Base-by-base conservation (phyloP, 2,329 filamentous ascomycete genomes). In the Podosphaera leucotricha region DNA sequence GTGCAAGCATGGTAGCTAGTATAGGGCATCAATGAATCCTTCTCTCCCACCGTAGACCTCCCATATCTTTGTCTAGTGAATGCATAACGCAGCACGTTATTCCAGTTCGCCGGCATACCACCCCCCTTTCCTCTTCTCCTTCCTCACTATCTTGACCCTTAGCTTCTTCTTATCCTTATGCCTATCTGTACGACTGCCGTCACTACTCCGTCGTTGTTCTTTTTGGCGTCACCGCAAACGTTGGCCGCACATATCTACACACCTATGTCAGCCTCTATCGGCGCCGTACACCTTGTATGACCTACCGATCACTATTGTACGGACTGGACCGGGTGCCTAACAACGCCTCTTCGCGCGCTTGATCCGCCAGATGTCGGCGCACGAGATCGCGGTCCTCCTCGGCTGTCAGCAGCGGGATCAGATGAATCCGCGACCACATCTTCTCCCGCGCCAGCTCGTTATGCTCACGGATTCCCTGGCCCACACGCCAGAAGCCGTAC, bases 301-400 rank as follows among this genome's bases (percentile, higher is more conserved):
- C 80, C 52, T 67, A 94, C 83, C 83, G 71, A 59, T 93, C 85
- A 53, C 72, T 77, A 66, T 95, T 73, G 67, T 94, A 98, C 42
- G 92, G 71, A 66, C 79, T 82, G 44, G 72, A 75, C 62, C 87
- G 80, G 51, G 77, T 76, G 46, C 90, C 90, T 54, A 95, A 59
- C 52, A 98, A 66, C 64, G 85, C 79, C 72, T 86, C 84, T 72
- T 95, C 90, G 52, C 90, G 73, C 52, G 76, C 77, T 71, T 84
- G 76, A 62, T 92, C 83, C 46, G 90, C 90, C 52, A 79, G 72
- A 62, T 87, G 73, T 58, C 87, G 71, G 53, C 90, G 74, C 50
- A 93, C 86, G 61, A 87, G 79, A 64, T 98, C 90, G 48, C 90
- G 79, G 66, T 98, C 90, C 63, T 93, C 85, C 61, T 98, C 90